Conservation (phyloP, 306 rosid genomes). For the Cicer judaicum region DNA sequence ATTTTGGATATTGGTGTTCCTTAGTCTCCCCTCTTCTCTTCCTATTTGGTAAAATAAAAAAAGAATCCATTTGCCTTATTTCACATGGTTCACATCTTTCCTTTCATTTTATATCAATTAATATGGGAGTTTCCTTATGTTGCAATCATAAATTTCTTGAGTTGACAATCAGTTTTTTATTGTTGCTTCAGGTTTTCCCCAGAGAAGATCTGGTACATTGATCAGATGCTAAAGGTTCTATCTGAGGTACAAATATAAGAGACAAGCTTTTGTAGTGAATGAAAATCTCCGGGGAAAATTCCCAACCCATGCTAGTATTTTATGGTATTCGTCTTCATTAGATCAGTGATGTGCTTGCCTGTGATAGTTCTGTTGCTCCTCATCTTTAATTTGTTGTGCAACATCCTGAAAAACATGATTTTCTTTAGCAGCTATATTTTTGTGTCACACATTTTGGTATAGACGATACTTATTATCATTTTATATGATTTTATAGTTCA, state of each 20-base stretch:
- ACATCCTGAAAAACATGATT: conserved; percentile 17
- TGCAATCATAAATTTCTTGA: conserved; percentile 2
- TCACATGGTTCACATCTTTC: conserved; percentile 26
- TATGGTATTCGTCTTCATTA: not conserved
- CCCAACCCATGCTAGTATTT: conserved; percentile 22
- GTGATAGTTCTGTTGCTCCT: conserved; percentile 36
- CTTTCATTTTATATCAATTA: conserved; percentile 26
- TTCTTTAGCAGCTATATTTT: conserved; percentile 17
- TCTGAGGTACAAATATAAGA: conserved; percentile 79
- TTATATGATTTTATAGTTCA: conserved; percentile 9
- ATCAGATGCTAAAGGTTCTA: conserved; percentile 98
- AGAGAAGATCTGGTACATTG: conserved; percentile 97
- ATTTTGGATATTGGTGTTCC: conserved; percentile 28
- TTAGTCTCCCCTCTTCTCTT: conserved; percentile 27
- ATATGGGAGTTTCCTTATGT: conserved; percentile 34
- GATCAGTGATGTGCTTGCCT: conserved; percentile 16
- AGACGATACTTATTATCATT: conserved; percentile 8
- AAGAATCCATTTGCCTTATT: conserved; percentile 26
- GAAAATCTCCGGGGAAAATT: not conserved
- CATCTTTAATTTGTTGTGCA: conserved; percentile 24
- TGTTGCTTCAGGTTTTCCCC: conserved; percentile 85
- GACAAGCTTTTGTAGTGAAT: conserved; percentile 40
- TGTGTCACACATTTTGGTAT: not conserved
- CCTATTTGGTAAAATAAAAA: conserved; percentile 33
- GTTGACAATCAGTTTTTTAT: conserved; percentile 46